Evolutionary conservation across 2,329 filamentous ascomycete genomes (phyloP), one percentile per base, ranked within the genome.

Genomic region (Microcyclospora tardicrescens): DNA sequence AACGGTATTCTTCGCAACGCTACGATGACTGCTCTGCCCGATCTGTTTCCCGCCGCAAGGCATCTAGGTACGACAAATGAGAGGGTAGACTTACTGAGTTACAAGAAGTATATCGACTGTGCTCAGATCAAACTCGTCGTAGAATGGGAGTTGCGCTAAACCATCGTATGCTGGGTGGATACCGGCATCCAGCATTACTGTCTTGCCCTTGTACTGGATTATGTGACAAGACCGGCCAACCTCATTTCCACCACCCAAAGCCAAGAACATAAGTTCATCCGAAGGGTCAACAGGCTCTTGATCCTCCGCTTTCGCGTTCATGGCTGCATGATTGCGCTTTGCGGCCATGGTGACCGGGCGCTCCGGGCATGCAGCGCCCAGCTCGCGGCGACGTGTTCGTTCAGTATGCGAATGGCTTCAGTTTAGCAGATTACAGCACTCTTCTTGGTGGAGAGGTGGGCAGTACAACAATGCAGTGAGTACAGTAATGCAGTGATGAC

Each of bases 201-300:
- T 96, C 64, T 98, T 98, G 45, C 91, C 91, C 65, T 96, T 98
- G 73, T 98, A 98, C 57, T 96, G 86, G 43, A 98, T 79, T 52
- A 98, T 94, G 60, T 98, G 91, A 62, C 91, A 96, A 49, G 91
- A 96, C 49, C 91, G 75, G 38, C 91, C 91, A 45, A 98, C 91
- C 64, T 98, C 91, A 61, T 95, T 96, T 50, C 91, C 91, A 44
- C 91, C 91, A 44, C 91, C 91, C 29, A 98, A 68, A 54, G 85
- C 93, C 39, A 94, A 73, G 56, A 98, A 98, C 66, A 86, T 83
- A 42, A 98, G 75, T 68, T 96, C 86, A 58, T 98, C 91, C 1
- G 86, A 77, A 4, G 91, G 86, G 54, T 96, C 89, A 42, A 93
- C 81, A 1, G 86, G 84, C 54, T 95, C 86, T 41, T 95, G 85